Evolutionary conservation across 192 early-diverging fungal species (phyloP).

Genomic region (Backusella parvicylindrica): DNA sequence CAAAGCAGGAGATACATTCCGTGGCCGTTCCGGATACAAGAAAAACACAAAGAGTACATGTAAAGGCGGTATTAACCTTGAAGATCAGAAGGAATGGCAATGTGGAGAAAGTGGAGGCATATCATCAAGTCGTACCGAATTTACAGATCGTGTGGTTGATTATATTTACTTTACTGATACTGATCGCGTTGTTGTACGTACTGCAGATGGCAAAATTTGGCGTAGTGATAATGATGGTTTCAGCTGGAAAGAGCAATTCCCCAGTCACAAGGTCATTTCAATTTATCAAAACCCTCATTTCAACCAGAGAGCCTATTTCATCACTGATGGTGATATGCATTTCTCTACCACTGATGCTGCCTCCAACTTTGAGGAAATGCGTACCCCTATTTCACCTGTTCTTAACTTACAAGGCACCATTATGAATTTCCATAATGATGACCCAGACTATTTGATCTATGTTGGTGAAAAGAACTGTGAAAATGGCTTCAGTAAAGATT

Average conservation of each 20-base stretch:
- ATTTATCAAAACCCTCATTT: conserved; percentile 64
- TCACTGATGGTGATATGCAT: conserved; percentile 45
- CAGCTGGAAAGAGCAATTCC: conserved; percentile 46
- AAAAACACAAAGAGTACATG: conserved; percentile 76
- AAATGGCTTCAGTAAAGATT: conserved; percentile 40
- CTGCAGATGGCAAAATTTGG: conserved; percentile 45
- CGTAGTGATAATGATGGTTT: conserved; percentile 64
- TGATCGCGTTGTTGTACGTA: conserved; percentile 47
- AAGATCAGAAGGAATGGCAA: conserved; percentile 53
- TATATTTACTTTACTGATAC: conserved; percentile 40
- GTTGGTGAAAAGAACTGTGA: conserved; percentile 58
- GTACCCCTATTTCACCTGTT: conserved; percentile 60
- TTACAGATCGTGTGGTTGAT: conserved; percentile 30
- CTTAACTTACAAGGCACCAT: conserved; percentile 47
- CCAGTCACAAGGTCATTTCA: conserved; percentile 36
- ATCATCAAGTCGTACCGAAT: conserved; percentile 13
- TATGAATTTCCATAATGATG: conserved; percentile 82
- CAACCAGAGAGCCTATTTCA: conserved; percentile 57
- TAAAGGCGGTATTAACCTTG: conserved; percentile 65
- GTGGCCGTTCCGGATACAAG: conserved; percentile 76
- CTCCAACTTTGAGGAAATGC: conserved; percentile 50
- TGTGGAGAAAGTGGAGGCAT: conserved; percentile 55
- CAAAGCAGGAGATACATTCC: conserved; percentile 58
- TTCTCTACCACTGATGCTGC: conserved; percentile 62
- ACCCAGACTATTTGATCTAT: conserved; percentile 80